Evolutionary conservation across 78 protist genomes (phyloP).

Genomic region (Pigoraptor vietnamica): DNA sequence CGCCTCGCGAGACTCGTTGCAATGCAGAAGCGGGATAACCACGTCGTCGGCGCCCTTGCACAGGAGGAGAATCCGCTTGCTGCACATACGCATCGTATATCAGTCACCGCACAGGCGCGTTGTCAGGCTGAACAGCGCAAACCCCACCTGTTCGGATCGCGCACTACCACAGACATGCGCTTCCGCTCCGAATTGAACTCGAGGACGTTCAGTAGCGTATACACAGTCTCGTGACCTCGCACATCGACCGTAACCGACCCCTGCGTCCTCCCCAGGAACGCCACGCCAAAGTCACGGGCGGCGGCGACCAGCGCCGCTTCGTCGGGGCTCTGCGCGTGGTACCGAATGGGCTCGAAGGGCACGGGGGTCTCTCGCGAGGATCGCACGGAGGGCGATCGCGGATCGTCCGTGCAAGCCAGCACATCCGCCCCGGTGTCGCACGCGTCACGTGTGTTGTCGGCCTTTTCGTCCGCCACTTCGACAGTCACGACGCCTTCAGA

Average conservation of each 20-base stretch:
- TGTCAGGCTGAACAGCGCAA: too few species aligned
- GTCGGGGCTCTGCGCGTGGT: constrained; percentile 62
- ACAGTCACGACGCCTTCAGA: not conserved
- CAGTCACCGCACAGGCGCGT: too few species aligned
- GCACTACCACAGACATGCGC: constrained; percentile 83
- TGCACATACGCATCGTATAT: too few species aligned
- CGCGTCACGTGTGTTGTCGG: too few species aligned
- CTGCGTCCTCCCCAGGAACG: constrained; percentile 8
- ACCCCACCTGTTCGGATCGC: constrained; percentile 22
- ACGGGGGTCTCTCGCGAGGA: too few species aligned
- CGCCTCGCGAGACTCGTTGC: not conserved
- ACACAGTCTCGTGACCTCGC: constrained; percentile 20
- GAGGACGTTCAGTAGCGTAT: constrained; percentile 58
- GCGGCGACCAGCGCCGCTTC: constrained; percentile 68
- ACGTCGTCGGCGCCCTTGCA: constrained; percentile 61
- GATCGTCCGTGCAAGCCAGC: too few species aligned
- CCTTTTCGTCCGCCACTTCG: not conserved
- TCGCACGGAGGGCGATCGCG: too few species aligned
- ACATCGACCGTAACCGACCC: not conserved
- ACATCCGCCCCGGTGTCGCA: not conserved
- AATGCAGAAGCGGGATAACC: not conserved
- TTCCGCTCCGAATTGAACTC: constrained; percentile 83
- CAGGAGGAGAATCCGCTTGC: not conserved
- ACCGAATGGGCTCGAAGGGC: not conserved
- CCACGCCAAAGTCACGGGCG: constrained; percentile 63